phyloP scores from a whole-genome alignment of 2,329 filamentous ascomycete genomes.

The Epichloe amarillans region DNA sequence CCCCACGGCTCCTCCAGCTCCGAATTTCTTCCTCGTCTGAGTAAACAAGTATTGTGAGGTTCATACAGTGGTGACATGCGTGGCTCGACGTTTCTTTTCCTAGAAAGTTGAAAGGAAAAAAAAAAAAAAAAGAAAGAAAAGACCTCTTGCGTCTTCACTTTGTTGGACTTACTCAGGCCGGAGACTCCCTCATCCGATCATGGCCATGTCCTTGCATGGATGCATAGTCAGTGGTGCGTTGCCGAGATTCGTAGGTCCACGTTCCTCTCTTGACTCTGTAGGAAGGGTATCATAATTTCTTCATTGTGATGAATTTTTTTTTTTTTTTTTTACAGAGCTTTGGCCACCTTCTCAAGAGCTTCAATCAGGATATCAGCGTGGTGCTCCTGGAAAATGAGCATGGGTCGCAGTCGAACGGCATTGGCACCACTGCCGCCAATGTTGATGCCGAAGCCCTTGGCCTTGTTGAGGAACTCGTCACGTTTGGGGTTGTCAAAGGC shows the following conservation, averaged over 20 bases:
- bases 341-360: conserved; percentile 61
- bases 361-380: conserved; percentile 80
- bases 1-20: too few relatives aligned
- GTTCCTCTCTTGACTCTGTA: neutral
- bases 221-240: neutral
- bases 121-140: neutral
- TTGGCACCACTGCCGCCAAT: conserved; percentile 68
- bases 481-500: conserved; percentile 76
- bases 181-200: neutral
- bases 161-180: neutral
- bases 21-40: neutral
- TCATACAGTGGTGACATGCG: neutral
- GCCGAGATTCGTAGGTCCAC: neutral
- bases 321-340: conserved; percentile 17
- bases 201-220: neutral
- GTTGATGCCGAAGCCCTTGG: conserved; percentile 72
- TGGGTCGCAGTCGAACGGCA: conserved; percentile 71
- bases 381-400: conserved; percentile 85
- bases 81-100: neutral
- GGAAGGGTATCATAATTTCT: too few relatives aligned
- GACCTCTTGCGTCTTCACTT: neutral
- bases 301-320: too few relatives aligned
- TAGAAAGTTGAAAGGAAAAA: too few relatives aligned
- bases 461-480: conserved; percentile 65
- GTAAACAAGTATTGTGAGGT: neutral